phyloP scores from a whole-genome alignment of 2,329 filamentous ascomycete genomes.

The Talaromyces sp. region DNA sequence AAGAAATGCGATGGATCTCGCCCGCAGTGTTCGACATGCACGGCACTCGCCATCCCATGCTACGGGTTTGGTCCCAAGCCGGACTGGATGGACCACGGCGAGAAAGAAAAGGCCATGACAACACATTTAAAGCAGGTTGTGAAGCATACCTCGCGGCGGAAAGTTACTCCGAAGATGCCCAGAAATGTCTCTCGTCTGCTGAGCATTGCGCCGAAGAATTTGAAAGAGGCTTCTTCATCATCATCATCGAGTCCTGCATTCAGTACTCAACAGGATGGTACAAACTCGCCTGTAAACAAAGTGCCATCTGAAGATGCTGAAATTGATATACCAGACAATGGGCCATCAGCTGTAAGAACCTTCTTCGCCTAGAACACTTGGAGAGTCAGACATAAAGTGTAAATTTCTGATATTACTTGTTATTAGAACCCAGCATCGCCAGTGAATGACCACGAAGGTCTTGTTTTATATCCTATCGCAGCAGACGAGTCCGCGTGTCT shows the following conservation, averaged over 20 bases:
- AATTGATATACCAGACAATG: background rate
- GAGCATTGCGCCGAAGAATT: background rate
- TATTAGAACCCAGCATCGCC: background rate
- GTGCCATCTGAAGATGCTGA: background rate
- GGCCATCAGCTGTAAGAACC: background rate
- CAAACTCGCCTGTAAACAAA: background rate
- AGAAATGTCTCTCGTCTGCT: background rate
- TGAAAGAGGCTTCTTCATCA: background rate
- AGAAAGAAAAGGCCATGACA: conserved; percentile 1
- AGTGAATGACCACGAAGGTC: background rate
- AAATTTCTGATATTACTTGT: background rate
- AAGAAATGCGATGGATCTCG: conserved; percentile 67
- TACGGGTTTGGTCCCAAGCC: conserved; percentile 21
- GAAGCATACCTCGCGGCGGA: conserved; percentile 1
- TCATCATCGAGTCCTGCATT: background rate
- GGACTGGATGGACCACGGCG: conserved; percentile 18
- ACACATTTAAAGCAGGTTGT: background rate
- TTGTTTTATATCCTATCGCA: conserved; percentile 1
- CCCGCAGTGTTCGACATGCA: conserved; percentile 57
- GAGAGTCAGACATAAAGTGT: background rate
- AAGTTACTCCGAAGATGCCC: background rate
- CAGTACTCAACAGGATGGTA: background rate
- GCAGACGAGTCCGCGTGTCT: background rate
- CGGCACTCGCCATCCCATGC: conserved; percentile 15
- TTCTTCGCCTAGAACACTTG: background rate